These are phyloP conservation scores for Ophiostoma triangulosporum DNA, from an alignment of 2,329 filamentous ascomycete species.

Conservation along the genomic window DNA sequence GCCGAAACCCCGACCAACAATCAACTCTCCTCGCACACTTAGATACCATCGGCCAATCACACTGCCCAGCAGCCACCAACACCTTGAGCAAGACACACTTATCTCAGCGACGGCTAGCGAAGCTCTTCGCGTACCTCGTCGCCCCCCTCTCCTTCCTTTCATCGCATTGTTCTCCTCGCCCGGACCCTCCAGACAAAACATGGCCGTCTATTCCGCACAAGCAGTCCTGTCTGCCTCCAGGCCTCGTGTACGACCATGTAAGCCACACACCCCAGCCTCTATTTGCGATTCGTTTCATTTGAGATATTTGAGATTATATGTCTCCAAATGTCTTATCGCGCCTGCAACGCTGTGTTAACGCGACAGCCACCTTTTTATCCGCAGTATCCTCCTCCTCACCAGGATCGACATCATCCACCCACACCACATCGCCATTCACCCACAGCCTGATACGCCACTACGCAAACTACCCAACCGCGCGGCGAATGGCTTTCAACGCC, in stretches of 20 bases:
- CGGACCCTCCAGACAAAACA: constrained; percentile 1
- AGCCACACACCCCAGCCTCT: not conserved
- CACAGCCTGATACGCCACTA: not conserved
- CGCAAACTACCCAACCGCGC: not conserved
- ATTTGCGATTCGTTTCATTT: no score
- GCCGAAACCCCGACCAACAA: no score
- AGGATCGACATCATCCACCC: not conserved
- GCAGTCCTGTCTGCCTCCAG: constrained; percentile 7
- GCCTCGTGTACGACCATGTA: constrained; percentile 8
- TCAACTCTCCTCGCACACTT: no score
- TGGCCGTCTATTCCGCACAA: constrained; percentile 7
- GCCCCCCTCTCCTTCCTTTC: not conserved
- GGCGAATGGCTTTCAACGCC: constrained; percentile 2
- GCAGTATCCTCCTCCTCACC: not conserved
- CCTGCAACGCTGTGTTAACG: not conserved
- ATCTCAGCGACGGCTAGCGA: not conserved
- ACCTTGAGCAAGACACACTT: not conserved
- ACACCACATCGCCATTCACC: not conserved
- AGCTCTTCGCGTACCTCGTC: not conserved
- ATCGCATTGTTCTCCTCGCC: not conserved
- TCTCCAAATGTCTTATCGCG: not conserved
- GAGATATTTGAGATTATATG: not conserved
- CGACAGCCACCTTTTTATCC: not conserved
- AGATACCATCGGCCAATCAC: no score
- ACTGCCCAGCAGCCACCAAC: no score